These are phyloP conservation scores for Paspalum notatum DNA, from an alignment of 176 grass and related monocot genomes.

Conservation along the genomic window DNA sequence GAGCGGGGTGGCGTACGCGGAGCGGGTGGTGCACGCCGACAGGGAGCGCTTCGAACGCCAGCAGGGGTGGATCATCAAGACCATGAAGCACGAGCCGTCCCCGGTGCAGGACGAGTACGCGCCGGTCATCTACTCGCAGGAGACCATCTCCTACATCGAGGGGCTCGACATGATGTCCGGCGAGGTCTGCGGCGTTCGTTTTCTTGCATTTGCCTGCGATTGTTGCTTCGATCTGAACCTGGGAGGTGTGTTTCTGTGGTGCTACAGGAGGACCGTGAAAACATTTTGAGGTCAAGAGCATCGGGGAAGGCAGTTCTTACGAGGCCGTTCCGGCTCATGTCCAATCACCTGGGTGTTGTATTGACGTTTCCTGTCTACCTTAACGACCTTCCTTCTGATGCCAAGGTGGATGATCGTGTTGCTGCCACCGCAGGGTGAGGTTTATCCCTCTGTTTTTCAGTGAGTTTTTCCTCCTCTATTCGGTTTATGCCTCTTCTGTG, in stretches of 20 bases:
- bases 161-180: conserved; percentile 96
- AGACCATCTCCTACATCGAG: conserved; percentile 96
- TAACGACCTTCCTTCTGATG: conserved; percentile 54
- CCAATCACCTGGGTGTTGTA: conserved; percentile 90
- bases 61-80: conserved; percentile 92
- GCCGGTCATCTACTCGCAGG: conserved; percentile 93
- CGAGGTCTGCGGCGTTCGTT: conserved; percentile 36
- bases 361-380: conserved; percentile 93
- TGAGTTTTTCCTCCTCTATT: neutral
- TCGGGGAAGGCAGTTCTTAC: conserved; percentile 92
- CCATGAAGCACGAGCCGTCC: conserved; percentile 90
- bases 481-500: conserved; percentile 1
- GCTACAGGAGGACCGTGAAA: conserved; percentile 86
- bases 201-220: conserved; percentile 11
- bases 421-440: conserved; percentile 88
- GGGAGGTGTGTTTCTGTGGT: neutral
- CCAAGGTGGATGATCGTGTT: conserved; percentile 66
- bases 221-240: conserved; percentile 33
- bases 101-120: conserved; percentile 90
- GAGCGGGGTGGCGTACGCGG: conserved; percentile 90
- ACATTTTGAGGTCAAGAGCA: conserved; percentile 79
- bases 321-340: conserved; percentile 82
- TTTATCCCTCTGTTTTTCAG: conserved; percentile 13
- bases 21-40: conserved; percentile 73
- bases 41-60: conserved; percentile 74